Percentiles rank a stretch among this genome's conserved stretches.
Conservation (phyloP, 257 asterid genomes). For the Mitragyna speciosa region DNA sequence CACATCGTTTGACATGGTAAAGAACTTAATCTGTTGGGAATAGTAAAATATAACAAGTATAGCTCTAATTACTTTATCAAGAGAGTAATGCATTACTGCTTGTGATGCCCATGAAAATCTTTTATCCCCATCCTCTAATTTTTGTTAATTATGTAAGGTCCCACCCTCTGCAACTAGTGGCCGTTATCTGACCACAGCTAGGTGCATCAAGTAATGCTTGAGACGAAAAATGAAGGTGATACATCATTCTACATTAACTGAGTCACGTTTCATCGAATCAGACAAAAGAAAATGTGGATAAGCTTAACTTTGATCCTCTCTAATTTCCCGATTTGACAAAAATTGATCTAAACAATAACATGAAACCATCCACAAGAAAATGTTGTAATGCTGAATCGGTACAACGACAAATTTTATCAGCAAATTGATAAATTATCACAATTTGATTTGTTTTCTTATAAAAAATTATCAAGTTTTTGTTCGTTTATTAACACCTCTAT, state of each 20-base stretch:
- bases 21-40: not conserved
- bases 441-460: no score
- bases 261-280: conserved; percentile 37
- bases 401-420: no score
- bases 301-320: conserved; percentile 16
- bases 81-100: not conserved
- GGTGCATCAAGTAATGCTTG: not conserved
- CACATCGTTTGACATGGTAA: not conserved
- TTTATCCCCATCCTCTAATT: conserved; percentile 14
- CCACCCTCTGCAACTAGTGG: not conserved
- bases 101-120: not conserved
- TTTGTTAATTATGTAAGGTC: not conserved
- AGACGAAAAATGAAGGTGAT: not conserved
- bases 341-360: conserved; percentile 1
- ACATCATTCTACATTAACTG: conserved; percentile 4
- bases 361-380: no score
- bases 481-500: no score
- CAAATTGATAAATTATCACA: no score
- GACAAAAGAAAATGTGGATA: conserved; percentile 4
- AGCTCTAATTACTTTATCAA: not conserved
- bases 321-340: conserved; percentile 45
- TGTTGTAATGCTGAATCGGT: no score
- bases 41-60: not conserved
- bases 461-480: no score
- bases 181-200: not conserved